These are phyloP conservation scores for Fallopia convolvulus DNA, from an alignment of 148 eudicot species.

Conservation along the genomic window DNA sequence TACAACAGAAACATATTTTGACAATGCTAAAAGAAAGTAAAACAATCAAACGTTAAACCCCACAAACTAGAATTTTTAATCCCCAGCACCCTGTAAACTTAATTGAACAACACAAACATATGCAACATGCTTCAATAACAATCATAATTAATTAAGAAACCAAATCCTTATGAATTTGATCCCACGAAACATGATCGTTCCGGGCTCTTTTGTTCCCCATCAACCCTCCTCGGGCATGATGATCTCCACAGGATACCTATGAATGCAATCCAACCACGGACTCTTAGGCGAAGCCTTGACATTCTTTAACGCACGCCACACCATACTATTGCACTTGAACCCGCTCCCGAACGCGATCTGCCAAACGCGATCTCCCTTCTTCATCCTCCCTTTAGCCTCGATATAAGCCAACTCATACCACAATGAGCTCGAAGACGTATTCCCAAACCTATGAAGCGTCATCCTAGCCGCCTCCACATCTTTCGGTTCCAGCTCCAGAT, in stretches of 20 bases:
- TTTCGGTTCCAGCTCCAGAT: neutral
- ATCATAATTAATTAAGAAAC: no score
- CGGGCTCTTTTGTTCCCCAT: no score
- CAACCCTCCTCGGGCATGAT: no score
- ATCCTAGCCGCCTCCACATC: slow-evolving; percentile 11
- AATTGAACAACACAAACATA: no score
- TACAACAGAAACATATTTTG: no score
- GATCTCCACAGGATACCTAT: slow-evolving; percentile 2
- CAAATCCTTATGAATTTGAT: no score
- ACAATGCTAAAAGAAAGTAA: no score
- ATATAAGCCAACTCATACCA: slow-evolving; percentile 9
- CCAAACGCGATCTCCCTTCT: slow-evolving; percentile 4
- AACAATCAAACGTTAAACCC: no score
- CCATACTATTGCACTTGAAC: slow-evolving; percentile 10
- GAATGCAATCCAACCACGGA: slow-evolving; percentile 10
- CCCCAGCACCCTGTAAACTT: no score
- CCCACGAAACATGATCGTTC: no score
- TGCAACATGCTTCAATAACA: no score
- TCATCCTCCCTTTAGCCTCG: slow-evolving; percentile 11
- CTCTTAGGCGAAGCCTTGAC: slow-evolving; percentile 10
- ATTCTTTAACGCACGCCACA: neutral
- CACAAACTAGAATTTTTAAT: no score
- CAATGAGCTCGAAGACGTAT: slow-evolving; percentile 9
- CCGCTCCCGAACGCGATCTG: slow-evolving; percentile 13
- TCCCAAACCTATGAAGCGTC: slow-evolving; percentile 10